These are phyloP conservation scores for Sporothrix protearum DNA, from an alignment of 2,329 filamentous ascomycete genomes.

Conservation along the genomic window DNA sequence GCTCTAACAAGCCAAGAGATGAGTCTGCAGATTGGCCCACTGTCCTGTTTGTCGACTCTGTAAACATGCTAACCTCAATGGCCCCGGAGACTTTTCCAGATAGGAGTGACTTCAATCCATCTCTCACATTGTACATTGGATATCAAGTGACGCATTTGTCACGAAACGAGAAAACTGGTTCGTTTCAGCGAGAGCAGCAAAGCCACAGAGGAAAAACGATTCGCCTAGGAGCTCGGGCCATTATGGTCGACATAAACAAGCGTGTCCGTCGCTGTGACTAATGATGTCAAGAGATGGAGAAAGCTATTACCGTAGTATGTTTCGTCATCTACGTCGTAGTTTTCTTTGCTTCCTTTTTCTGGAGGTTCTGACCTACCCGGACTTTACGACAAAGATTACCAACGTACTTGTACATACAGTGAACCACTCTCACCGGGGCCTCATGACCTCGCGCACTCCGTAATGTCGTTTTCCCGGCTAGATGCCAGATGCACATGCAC, in stretches of 20 bases:
- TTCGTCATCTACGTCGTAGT: not conserved
- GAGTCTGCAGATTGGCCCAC: not conserved
- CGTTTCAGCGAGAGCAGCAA: not conserved
- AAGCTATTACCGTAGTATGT: not conserved
- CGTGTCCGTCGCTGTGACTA: not conserved
- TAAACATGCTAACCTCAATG: not conserved
- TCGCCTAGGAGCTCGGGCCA: not conserved
- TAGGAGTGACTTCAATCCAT: not conserved
- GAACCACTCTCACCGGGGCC: too few species aligned
- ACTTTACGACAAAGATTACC: not conserved
- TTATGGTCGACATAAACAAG: not conserved
- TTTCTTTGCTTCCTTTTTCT: too few species aligned
- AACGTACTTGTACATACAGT: too few species aligned
- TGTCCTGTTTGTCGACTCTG: not conserved
- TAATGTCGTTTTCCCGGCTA: not conserved
- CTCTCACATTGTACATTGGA: not conserved
- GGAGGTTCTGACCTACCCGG: not conserved
- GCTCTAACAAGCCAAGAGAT: not conserved
- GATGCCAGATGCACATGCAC: not conserved
- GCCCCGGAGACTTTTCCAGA: not conserved
- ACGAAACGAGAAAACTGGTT: not conserved
- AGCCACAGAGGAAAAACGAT: not conserved
- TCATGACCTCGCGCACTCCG: not conserved
- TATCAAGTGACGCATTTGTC: not conserved
- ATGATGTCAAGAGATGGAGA: not conserved